Conservation (phyloP, 192 early-diverging fungal genomes). For the Rhizoclosmatium globosum region DNA sequence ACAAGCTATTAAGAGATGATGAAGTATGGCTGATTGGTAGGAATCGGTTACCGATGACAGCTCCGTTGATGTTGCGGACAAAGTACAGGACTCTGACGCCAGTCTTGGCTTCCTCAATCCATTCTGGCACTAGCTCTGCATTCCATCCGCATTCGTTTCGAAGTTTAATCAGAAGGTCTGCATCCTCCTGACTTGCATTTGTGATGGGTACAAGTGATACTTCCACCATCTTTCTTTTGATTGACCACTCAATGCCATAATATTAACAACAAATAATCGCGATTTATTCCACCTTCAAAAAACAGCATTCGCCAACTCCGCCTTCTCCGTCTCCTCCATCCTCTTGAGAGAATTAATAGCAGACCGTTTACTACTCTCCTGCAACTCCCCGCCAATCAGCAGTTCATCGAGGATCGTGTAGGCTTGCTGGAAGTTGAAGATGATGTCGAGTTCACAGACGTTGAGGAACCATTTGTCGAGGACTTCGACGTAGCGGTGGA, state of each 20-base stretch:
- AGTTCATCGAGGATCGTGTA: slow-evolving; percentile 75
- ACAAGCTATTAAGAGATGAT: too few species aligned
- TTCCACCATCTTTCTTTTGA: too few species aligned
- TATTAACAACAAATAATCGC: too few species aligned
- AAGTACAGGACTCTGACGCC: neutral
- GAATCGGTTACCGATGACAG: neutral
- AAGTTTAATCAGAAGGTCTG: neutral
- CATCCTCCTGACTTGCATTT: neutral
- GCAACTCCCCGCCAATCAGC: slow-evolving; percentile 84
- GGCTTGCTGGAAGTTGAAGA: slow-evolving; percentile 94
- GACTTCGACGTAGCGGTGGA: slow-evolving; percentile 98
- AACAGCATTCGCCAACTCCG: slow-evolving; percentile 4
- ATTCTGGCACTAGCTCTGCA: neutral
- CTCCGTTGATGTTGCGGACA: neutral
- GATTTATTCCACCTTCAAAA: neutral
- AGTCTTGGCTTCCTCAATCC: neutral
- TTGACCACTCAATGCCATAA: too few species aligned
- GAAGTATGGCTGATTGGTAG: too few species aligned
- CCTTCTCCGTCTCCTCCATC: slow-evolving; percentile 55
- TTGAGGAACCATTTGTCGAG: slow-evolving; percentile 98
- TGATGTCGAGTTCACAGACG: slow-evolving; percentile 96
- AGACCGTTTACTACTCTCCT: slow-evolving; percentile 89
- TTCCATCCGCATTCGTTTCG: neutral
- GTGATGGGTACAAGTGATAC: neutral
- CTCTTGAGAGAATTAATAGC: slow-evolving; percentile 62